phyloP scores from a whole-genome alignment of 2,329 filamentous ascomycete species.

The Xylariomycetidae sp. region DNA sequence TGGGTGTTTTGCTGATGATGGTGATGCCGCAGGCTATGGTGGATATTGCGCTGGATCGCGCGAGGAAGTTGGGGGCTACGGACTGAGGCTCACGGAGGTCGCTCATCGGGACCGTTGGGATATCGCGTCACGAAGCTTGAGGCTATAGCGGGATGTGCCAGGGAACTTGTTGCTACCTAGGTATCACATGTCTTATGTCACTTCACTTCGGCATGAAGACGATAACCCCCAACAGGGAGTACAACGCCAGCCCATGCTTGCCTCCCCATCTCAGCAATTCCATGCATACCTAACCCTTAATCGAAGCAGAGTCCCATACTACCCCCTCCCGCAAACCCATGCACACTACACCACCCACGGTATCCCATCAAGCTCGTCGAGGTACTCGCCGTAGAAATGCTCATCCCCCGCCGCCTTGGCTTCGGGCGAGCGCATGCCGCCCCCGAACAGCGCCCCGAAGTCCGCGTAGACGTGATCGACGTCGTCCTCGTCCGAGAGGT shows the following conservation, averaged over 20 bases:
- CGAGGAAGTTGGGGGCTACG: conserved; percentile 48
- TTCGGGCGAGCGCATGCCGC: conserved; percentile 13
- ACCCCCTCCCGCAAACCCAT: too few relatives aligned
- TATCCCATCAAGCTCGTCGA: conserved; percentile 51
- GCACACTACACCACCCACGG: conserved; percentile 42
- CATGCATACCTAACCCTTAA: too few relatives aligned
- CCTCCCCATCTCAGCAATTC: too few relatives aligned
- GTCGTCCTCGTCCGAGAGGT: conserved; percentile 36
- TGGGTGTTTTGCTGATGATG: conserved; percentile 35
- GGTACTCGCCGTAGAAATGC: conserved; percentile 46
- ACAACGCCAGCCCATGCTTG: too few relatives aligned
- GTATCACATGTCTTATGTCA: too few relatives aligned
- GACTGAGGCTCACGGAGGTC: conserved; percentile 3
- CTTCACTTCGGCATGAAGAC: too few relatives aligned
- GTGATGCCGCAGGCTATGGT: conserved; percentile 89
- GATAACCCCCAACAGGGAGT: too few relatives aligned
- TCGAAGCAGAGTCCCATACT: neutral
- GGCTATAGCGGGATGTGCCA: too few relatives aligned
- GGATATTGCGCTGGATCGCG: conserved; percentile 79
- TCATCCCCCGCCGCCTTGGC: conserved; percentile 27
- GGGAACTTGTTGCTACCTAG: too few relatives aligned
- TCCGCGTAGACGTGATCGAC: conserved; percentile 50
- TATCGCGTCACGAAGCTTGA: too few relatives aligned
- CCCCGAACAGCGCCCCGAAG: conserved; percentile 46
- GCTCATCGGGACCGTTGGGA: neutral